These are phyloP conservation scores for Cercospora nicotianae DNA, from an alignment of 2,329 filamentous ascomycete genomes.

Conservation along the genomic window DNA sequence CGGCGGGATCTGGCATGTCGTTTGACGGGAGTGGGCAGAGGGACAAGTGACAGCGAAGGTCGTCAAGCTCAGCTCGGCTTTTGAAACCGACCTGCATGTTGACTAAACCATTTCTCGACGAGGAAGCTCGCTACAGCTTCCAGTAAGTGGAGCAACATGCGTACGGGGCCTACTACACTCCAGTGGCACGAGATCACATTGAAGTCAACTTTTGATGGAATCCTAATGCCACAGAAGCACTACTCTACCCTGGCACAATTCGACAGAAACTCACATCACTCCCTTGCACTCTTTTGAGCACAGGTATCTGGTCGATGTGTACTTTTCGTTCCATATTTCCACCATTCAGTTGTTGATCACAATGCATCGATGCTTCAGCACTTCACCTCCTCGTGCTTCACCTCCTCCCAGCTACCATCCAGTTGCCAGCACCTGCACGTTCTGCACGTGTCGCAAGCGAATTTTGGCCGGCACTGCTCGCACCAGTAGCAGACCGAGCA, in stretches of 20 bases:
- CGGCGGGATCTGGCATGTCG: background rate
- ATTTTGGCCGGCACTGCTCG: background rate
- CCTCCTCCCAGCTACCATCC: background rate
- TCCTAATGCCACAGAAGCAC: no score
- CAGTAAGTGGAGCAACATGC: background rate
- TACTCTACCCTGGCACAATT: no score
- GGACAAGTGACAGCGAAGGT: background rate
- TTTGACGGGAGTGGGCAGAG: background rate
- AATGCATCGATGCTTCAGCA: background rate
- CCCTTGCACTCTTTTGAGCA: no score
- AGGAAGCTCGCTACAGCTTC: background rate
- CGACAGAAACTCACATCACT: no score
- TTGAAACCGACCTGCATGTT: background rate
- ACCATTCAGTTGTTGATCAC: background rate
- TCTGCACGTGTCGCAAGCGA: background rate
- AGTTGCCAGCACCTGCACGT: background rate
- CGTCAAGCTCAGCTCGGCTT: background rate
- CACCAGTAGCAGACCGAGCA: background rate
- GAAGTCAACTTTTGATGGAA: no score
- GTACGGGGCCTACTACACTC: background rate
- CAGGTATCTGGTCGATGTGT: no score
- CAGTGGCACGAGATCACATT: no score
- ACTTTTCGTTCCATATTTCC: background rate
- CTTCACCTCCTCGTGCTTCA: background rate
- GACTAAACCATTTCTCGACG: background rate